Evolutionary conservation across 2,329 filamentous ascomycete genomes (phyloP).

Genomic region (Neofusicoccum kwambonambiense): DNA sequence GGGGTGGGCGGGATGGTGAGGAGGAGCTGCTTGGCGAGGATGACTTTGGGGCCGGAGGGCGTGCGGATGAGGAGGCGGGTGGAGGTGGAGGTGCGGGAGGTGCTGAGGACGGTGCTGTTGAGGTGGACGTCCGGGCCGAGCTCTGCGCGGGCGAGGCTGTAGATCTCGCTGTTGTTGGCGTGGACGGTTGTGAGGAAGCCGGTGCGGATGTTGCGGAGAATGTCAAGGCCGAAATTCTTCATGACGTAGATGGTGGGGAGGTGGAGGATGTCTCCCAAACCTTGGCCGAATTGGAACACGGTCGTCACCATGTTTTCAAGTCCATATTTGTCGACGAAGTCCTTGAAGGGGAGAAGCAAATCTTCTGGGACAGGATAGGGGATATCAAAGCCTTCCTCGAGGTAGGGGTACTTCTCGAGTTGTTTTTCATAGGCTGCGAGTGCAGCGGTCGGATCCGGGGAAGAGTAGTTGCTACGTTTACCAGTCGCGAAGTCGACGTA

Average conservation of each 20-base stretch:
- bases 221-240: slow-evolving; percentile 29
- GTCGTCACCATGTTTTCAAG: slow-evolving; percentile 43
- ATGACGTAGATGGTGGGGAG: slow-evolving; percentile 49
- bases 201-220: not conserved
- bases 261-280: slow-evolving; percentile 45
- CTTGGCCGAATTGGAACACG: slow-evolving; percentile 45
- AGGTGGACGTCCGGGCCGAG: slow-evolving; percentile 21
- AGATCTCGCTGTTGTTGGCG: slow-evolving; percentile 27
- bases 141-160: slow-evolving; percentile 20
- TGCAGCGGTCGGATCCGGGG: slow-evolving; percentile 17
- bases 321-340: slow-evolving; percentile 51
- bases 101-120: slow-evolving; percentile 20
- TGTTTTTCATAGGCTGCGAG: slow-evolving; percentile 27
- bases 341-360: slow-evolving; percentile 49
- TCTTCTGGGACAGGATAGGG: slow-evolving; percentile 47
- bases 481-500: slow-evolving; percentile 36
- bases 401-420: slow-evolving; percentile 33
- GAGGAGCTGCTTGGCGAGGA: slow-evolving; percentile 43
- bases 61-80: slow-evolving; percentile 23
- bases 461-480: slow-evolving; percentile 7
- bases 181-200: slow-evolving; percentile 19
- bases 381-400: slow-evolving; percentile 44
- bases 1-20: slow-evolving; percentile 44
- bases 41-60: slow-evolving; percentile 23
- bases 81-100: not conserved